Evolutionary conservation across 2,329 filamentous ascomycete species (phyloP), one percentile per base, ranked within the genome.

Genomic region (Arachnomyces sp.): DNA sequence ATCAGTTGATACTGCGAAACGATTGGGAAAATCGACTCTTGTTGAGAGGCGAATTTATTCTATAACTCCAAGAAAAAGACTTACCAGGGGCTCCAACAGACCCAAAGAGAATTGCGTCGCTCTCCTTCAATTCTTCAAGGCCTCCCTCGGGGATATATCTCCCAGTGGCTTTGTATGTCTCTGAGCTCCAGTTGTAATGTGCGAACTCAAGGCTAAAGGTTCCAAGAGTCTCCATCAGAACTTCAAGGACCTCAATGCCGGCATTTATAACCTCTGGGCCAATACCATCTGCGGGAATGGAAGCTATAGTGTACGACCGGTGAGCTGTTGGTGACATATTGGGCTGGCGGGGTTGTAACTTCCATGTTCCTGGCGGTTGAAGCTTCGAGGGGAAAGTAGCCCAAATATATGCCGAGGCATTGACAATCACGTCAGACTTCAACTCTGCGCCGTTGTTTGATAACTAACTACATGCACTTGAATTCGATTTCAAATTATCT

Each of bases 201-300:
- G 59, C 68, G 48, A 74, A 76, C 9, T 72, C 63, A 43, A 76
- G 69, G 7, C 61, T 45, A 49, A 72, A 75, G 16, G 58, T 66
- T 14, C 61, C 63, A 4, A 68, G 55, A 4, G 57, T 57, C 16
- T 60, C 49, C n/a, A 68, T 59, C 15, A 75, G 60, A 36, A 64
- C 67, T 42, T 65, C 57, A 12, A 74, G 51, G 13, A 68, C 67
- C 31, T 71, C 65, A 7, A 83, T 74, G 2, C 77, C 79, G 1
- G 77, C 77, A 25, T 71, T 65, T 57, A 82, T 75, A 8, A 84
- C 80, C 57, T 84, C 81, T 1, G 72, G 72, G 2, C 81, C 81
- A 44, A 84, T 84, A 39, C 81, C 81, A 52, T 84, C 81, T 6
- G 77, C 81, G 0, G 79, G 78, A 40, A 84, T 81, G 20, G 69